Conservation (phyloP, 2,329 filamentous ascomycete genomes). For the Xylaria hypoxylon region DNA sequence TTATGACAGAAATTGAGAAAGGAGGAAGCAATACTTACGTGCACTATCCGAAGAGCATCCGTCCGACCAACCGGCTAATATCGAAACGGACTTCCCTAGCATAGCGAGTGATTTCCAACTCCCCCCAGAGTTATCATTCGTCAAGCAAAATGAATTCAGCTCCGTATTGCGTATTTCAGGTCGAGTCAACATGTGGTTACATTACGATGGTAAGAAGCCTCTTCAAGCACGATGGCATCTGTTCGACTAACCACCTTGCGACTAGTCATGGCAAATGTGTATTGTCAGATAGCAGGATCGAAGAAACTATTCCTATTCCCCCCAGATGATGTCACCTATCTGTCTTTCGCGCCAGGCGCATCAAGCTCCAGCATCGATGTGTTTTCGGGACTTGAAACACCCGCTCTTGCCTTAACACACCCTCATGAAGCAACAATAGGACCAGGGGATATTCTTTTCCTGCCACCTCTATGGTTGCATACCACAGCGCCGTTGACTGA, state of each 20-base stretch:
- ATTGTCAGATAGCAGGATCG: conserved; percentile 80
- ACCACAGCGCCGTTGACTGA: conserved; percentile 70
- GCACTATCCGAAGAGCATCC: conserved; percentile 78
- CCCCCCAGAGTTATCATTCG: conserved; percentile 69
- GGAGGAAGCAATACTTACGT: conserved; percentile 80
- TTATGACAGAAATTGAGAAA: conserved; percentile 69
- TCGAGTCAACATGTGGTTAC: conserved; percentile 86
- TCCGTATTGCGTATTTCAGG: conserved; percentile 84
- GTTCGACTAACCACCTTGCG: conserved; percentile 5
- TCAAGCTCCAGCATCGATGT: conserved; percentile 84
- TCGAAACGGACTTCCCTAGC: conserved; percentile 76
- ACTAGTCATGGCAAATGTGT: conserved; percentile 84
- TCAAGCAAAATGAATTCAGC: conserved; percentile 75
- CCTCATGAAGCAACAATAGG: conserved; percentile 74
- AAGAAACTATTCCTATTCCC: conserved; percentile 84
- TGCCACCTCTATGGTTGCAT: conserved; percentile 88
- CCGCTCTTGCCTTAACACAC: conserved; percentile 61
- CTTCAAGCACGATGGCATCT: neutral
- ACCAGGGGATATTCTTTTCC: conserved; percentile 81
- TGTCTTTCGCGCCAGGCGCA: conserved; percentile 79
- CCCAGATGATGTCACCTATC: conserved; percentile 75
- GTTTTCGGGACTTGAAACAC: conserved; percentile 63
- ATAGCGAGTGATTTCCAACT: conserved; percentile 77
- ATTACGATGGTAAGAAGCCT: conserved; percentile 76
- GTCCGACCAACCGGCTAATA: conserved; percentile 74